Evolutionary conservation across 306 rosid genomes (phyloP).

Genomic region (Rosa lucieae): DNA sequence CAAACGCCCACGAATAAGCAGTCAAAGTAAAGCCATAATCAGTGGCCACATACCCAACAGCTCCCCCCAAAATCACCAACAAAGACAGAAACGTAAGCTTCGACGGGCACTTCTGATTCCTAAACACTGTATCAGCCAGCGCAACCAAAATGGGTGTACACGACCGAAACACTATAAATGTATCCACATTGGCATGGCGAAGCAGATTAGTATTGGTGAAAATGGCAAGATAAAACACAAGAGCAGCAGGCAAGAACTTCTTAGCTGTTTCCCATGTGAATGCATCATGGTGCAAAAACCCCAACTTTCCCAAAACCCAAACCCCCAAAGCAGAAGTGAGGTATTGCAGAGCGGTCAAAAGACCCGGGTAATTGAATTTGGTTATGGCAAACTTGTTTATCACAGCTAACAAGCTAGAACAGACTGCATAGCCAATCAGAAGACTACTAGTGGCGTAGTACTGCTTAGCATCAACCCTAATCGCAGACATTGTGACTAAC

Average conservation of each 20-base stretch:
- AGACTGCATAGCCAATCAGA: constrained; percentile 81
- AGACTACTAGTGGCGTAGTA: constrained; percentile 68
- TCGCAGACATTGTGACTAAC: constrained; percentile 46
- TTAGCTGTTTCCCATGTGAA: constrained; percentile 70
- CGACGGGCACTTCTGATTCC: constrained; percentile 74
- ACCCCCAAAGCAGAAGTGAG: constrained; percentile 83
- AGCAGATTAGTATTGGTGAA: constrained; percentile 96
- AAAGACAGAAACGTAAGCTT: constrained; percentile 74
- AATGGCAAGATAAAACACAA: constrained; percentile 87
- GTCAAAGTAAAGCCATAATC: constrained; percentile 81
- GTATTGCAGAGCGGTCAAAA: constrained; percentile 83
- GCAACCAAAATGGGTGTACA: constrained; percentile 91
- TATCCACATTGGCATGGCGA: constrained; percentile 93
- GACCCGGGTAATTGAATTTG: constrained; percentile 88
- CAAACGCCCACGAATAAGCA: constrained; percentile 95
- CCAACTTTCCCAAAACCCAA: constrained; percentile 69
- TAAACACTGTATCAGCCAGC: constrained; percentile 75
- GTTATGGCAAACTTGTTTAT: constrained; percentile 95
- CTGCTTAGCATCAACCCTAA: constrained; percentile 54
- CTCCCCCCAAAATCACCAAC: constrained; percentile 77
- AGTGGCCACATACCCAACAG: constrained; percentile 85
- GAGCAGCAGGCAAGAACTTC: constrained; percentile 86
- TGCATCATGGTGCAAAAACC: constrained; percentile 79
- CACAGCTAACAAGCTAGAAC: constrained; percentile 90
- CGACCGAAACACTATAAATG: constrained; percentile 90